Percentiles rank a stretch among this genome's conserved stretches.
These are phyloP conservation scores for Ogataea haglerorum DNA, from an alignment of 805 yeast genomes.

Conservation along the genomic window DNA sequence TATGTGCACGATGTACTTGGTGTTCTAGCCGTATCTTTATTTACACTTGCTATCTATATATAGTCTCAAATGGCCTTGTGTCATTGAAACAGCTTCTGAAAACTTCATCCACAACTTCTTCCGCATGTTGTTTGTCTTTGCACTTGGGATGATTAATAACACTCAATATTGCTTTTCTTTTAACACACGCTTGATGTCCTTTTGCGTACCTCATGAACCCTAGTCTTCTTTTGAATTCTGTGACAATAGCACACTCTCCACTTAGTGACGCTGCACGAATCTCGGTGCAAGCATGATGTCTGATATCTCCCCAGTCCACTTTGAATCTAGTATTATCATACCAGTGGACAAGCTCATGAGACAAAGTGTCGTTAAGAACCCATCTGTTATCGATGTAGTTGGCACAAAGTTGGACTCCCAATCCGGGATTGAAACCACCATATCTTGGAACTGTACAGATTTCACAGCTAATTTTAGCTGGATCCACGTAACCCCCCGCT, in stretches of 20 bases:
- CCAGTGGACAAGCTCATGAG: constrained; percentile 92
- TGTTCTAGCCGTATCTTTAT: constrained; percentile 44
- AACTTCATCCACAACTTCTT: constrained; percentile 75
- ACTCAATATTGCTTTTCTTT: constrained; percentile 80
- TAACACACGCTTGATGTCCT: constrained; percentile 90
- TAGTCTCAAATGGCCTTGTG: constrained; percentile 93
- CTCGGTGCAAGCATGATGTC: constrained; percentile 96
- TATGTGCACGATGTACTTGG: constrained; percentile 77
- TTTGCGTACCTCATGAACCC: constrained; percentile 38
- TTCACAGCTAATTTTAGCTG: constrained; percentile 66
- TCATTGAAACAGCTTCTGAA: constrained; percentile 93
- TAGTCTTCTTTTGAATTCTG: constrained; percentile 55
- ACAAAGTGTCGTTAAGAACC: constrained; percentile 84
- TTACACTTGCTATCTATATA: constrained; percentile 52
- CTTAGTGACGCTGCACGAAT: constrained; percentile 88
- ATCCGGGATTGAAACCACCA: constrained; percentile 92
- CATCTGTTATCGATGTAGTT: constrained; percentile 69
- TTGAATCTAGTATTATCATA: constrained; percentile 87
- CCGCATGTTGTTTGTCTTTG: constrained; percentile 67
- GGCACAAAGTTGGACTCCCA: constrained; percentile 84
- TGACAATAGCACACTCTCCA: constrained; percentile 92
- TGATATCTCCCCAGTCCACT: constrained; percentile 78
- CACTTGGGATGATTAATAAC: constrained; percentile 87
- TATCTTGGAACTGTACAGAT: constrained; percentile 78
- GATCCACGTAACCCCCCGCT: constrained; percentile 48